A percentile compares a stretch with the other conserved stretches of the same genome.
Conservation (phyloP, 2,329 filamentous ascomycete genomes). For the Rachicladosporium sp. region DNA sequence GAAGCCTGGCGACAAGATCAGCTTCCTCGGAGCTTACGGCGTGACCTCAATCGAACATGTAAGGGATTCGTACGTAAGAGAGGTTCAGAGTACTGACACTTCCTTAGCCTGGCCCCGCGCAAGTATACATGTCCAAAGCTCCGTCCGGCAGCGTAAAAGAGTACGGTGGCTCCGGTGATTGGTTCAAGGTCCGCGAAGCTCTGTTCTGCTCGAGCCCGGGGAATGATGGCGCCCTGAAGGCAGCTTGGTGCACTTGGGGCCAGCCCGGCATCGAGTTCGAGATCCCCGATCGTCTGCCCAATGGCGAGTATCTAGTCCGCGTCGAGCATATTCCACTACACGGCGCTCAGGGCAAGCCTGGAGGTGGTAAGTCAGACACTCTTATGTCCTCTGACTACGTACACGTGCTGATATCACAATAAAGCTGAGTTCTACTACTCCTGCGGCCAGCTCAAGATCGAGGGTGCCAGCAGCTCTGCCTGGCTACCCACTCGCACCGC, state of each 20-base stretch:
- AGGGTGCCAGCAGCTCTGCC: slow-evolving; percentile 4
- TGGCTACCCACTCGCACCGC: slow-evolving; percentile 4
- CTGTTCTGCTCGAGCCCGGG: slow-evolving; percentile 4
- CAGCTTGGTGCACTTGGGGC: slow-evolving; percentile 8
- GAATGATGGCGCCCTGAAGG: slow-evolving; percentile 5
- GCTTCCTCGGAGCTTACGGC: slow-evolving; percentile 8
- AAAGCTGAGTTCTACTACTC: slow-evolving; percentile 26
- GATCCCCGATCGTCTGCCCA: slow-evolving; percentile 39
- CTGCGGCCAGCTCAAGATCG: slow-evolving; percentile 16
- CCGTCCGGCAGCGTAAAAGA: slow-evolving; percentile 7
- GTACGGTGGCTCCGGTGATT: slow-evolving; percentile 10
- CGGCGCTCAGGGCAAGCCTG: slow-evolving; percentile 29
- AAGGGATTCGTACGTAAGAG: too few relatives aligned
- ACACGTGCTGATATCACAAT: too few relatives aligned
- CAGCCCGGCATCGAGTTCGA: slow-evolving; percentile 14
- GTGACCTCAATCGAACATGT: slow-evolving; percentile 12
- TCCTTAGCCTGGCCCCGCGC: slow-evolving; percentile 3
- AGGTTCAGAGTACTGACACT: background rate
- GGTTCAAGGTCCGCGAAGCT: slow-evolving; percentile 12
- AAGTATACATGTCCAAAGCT: slow-evolving; percentile 15
- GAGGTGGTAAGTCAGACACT: slow-evolving; percentile 4
- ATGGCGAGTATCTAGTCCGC: slow-evolving; percentile 44
- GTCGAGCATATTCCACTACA: slow-evolving; percentile 44
- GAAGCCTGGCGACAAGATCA: slow-evolving; percentile 10
- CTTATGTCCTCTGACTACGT: too few relatives aligned